phyloP scores from a whole-genome alignment of 2,329 filamentous ascomycete species.

The Aspergillus sp. region DNA sequence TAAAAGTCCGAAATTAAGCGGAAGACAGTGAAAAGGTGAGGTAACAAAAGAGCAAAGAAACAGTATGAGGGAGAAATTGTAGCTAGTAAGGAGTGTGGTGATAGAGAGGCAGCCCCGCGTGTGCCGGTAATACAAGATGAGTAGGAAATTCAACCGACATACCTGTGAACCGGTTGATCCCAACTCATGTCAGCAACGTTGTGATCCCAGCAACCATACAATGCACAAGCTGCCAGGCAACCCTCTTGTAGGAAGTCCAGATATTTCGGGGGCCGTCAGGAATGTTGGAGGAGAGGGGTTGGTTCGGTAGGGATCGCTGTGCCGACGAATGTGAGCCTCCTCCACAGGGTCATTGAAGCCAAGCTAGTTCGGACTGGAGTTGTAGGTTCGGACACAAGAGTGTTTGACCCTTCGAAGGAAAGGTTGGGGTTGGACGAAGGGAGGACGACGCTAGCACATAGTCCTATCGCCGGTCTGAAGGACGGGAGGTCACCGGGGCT shows the following conservation, averaged over 20 bases:
- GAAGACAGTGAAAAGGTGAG: neutral
- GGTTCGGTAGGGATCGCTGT: constrained; percentile 23
- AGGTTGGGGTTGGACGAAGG: neutral
- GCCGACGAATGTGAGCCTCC: constrained; percentile 26
- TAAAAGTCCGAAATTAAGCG: neutral
- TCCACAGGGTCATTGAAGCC: constrained; percentile 31
- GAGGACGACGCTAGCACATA: constrained; percentile 7
- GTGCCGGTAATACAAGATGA: constrained; percentile 7
- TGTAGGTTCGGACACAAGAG: neutral
- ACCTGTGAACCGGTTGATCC: constrained; percentile 51
- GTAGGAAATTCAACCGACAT: constrained; percentile 26
- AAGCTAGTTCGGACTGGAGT: constrained; percentile 15
- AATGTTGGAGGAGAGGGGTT: constrained; percentile 31
- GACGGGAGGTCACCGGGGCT: neutral
- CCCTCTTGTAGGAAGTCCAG: constrained; percentile 28
- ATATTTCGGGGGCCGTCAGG: constrained; percentile 26
- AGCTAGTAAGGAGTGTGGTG: neutral
- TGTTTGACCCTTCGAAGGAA: constrained; percentile 12
- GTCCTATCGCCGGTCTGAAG: neutral
- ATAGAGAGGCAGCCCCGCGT: constrained; percentile 17
- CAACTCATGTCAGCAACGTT: constrained; percentile 49
- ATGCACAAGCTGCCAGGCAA: constrained; percentile 38
- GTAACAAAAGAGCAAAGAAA: neutral
- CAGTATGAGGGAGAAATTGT: neutral
- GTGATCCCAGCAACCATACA: constrained; percentile 43